Evolutionary conservation across 192 early-diverging fungal species (phyloP), one percentile per base, ranked within the genome.

Genomic region (Spizellomyces sp.): DNA sequence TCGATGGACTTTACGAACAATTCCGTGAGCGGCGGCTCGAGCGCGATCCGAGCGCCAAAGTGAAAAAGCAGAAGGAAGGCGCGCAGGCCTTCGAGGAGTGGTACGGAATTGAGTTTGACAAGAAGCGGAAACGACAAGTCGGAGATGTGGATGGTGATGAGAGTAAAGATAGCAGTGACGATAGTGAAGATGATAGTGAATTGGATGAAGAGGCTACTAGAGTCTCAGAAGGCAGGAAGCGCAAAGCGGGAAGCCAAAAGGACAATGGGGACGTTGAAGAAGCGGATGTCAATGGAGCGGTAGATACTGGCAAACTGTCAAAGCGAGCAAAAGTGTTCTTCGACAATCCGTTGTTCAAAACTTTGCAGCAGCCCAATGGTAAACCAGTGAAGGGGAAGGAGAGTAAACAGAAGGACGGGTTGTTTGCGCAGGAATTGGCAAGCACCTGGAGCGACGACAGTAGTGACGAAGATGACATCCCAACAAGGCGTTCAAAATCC

Each of bases 251-350:
- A 9, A 74, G 77, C 64, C 82, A 87, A 59, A 79, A 81, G 62
- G 83, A 82, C 45, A 57, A 83, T 56, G 88, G 86, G 48, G 79
- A 86, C 56, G 84, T 87, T 36, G 79, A 83, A 60, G 81, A 86
- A 48, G 83, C 80, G 52, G 62, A 54, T 17, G 73, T 65, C 5
- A 62, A 70, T 83, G 64, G 67, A 61, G 86, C 75, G 2, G 64
- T 74, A 19, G 81, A 77, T 62, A 69, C 71, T 43, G 56, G 58
- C 45, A 57, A 68, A 59, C 84, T 99, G 42, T 92, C 91, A 4
- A 92, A 90, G 46, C 90, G 88, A 12, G 94, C 96, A 6, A 84
- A 88, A n/a, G 84, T 95, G 78, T 99, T 96, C 83, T 99, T 99
- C 83, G 92, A 95, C 76, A 95, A 99, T 77, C 92, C 93, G 0